A percentile compares a stretch with the other conserved stretches of the same genome.
These are phyloP conservation scores for Candida ovalis DNA, from an alignment of 805 yeast genomes.

Conservation along the genomic window DNA sequence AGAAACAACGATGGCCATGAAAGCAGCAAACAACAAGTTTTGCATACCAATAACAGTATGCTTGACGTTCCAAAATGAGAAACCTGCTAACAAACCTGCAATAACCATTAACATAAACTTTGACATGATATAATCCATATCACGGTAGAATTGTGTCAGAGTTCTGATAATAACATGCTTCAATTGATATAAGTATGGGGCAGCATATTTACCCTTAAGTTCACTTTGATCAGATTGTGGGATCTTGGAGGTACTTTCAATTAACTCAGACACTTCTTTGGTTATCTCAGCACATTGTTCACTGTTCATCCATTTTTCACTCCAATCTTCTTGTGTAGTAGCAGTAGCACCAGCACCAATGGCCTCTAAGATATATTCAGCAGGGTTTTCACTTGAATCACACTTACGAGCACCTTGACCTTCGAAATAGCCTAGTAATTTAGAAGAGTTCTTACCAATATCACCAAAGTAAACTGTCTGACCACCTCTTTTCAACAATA, in stretches of 20 bases:
- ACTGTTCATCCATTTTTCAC: slow-evolving; percentile 49
- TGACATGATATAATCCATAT: slow-evolving; percentile 44
- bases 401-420: slow-evolving; percentile 60
- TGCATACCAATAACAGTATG: slow-evolving; percentile 50
- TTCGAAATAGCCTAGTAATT: slow-evolving; percentile 43
- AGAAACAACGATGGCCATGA: slow-evolving; percentile 52
- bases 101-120: slow-evolving; percentile 37
- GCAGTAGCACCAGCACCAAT: slow-evolving; percentile 83
- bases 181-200: slow-evolving; percentile 39
- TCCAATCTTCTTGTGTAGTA: slow-evolving; percentile 53
- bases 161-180: slow-evolving; percentile 35
- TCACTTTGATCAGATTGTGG: slow-evolving; percentile 9
- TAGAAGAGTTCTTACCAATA: slow-evolving; percentile 40
- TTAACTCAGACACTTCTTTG: slow-evolving; percentile 1
- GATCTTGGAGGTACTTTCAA: slow-evolving; percentile 13
- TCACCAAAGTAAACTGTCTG: slow-evolving; percentile 51
- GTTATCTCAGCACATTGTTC: slow-evolving; percentile 3
- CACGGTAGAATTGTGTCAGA: slow-evolving; percentile 39
- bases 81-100: slow-evolving; percentile 44
- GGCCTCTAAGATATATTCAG: slow-evolving; percentile 67
- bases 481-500: slow-evolving; percentile 47
- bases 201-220: slow-evolving; percentile 34
- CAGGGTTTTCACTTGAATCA: slow-evolving; percentile 59
- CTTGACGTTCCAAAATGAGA: slow-evolving; percentile 57
- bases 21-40: slow-evolving; percentile 47